Conservation (phyloP, 352 stramenopile genomes). For the Phytophthora meadii region DNA sequence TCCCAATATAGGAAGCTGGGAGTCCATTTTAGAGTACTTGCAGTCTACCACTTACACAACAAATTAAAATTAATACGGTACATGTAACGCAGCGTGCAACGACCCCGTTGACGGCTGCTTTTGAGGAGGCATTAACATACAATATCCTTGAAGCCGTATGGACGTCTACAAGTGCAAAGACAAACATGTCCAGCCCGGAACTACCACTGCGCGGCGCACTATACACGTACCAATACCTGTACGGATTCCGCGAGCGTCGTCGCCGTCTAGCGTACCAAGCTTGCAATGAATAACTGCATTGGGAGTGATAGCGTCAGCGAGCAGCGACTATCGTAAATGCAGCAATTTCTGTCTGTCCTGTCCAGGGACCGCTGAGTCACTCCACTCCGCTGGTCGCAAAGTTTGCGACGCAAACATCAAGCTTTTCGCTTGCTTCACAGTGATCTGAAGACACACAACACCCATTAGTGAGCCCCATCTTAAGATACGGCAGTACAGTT, state of each 20-base stretch:
- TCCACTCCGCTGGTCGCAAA: neutral
- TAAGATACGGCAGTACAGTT: neutral
- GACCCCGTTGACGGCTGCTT: neutral
- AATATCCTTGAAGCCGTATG: neutral
- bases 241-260: neutral
- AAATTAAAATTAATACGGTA: too few relatives aligned
- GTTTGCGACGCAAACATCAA: neutral
- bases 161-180: neutral
- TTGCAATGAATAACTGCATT: neutral
- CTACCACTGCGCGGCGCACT: too few relatives aligned
- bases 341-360: too few relatives aligned
- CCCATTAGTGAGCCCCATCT: neutral
- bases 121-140: neutral
- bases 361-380: too few relatives aligned
- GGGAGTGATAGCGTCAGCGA: too few relatives aligned
- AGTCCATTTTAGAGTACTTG: too few relatives aligned
- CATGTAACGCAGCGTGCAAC: too few relatives aligned
- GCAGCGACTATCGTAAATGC: too few relatives aligned
- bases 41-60: too few relatives aligned
- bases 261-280: neutral
- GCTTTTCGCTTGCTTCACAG: neutral
- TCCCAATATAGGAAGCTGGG: too few relatives aligned
- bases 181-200: neutral
- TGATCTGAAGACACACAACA: neutral
- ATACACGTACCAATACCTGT: neutral